Conservation (phyloP, 805 yeast genomes). For the Candida ponderosae region DNA sequence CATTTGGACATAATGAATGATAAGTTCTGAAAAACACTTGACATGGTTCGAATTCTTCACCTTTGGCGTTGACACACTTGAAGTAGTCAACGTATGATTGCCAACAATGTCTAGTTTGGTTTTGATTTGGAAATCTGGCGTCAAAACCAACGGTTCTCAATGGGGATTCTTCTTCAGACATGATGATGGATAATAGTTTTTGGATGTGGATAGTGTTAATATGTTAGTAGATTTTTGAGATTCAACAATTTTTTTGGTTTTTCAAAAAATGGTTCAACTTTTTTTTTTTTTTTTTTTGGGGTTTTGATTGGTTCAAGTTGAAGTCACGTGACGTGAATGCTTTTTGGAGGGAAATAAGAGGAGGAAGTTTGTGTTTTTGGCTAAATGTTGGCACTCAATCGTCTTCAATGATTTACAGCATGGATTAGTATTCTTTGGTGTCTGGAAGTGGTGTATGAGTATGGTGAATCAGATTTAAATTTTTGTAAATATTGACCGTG, state of each 20-base stretch:
- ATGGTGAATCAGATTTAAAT: too few relatives aligned
- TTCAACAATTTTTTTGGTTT: too few relatives aligned
- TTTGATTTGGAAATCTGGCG: conserved; percentile 93
- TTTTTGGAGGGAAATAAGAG: neutral
- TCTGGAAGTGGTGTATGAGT: too few relatives aligned
- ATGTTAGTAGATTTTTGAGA: too few relatives aligned
- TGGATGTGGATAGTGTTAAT: too few relatives aligned
- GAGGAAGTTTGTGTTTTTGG: too few relatives aligned
- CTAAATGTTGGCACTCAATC: too few relatives aligned
- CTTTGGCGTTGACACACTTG: conserved; percentile 94
- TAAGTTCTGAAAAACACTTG: conserved; percentile 88
- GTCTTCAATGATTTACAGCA: too few relatives aligned
- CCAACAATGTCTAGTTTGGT: conserved; percentile 98
- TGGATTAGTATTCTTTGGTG: too few relatives aligned
- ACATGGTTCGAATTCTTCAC: conserved; percentile 98
- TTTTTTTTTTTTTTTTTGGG: too few relatives aligned
- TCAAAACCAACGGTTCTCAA: conserved; percentile 70
- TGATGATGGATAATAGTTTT: conserved; percentile 2
- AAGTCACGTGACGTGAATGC: neutral
- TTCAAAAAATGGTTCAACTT: too few relatives aligned
- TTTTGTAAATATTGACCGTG: too few relatives aligned
- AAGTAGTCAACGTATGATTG: conserved; percentile 97
- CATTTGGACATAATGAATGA: conserved; percentile 77
- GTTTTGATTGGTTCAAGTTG: neutral
- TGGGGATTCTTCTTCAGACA: conserved; percentile 32